These are phyloP conservation scores for Hygrophorus russula DNA, from an alignment of 768 basidiomycete species.

Conservation along the genomic window DNA sequence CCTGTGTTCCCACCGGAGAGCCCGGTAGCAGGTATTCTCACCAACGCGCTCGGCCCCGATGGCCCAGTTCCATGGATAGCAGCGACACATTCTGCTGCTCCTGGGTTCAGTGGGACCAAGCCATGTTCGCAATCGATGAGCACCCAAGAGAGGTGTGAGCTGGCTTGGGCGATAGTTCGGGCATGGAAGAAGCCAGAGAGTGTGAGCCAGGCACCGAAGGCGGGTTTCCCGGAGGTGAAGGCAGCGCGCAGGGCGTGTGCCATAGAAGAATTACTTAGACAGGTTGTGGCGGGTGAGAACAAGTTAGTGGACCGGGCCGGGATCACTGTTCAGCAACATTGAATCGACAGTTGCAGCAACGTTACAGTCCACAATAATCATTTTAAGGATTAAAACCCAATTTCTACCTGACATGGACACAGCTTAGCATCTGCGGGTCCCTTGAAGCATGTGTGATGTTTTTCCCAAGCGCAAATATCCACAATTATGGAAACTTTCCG, in stretches of 20 bases:
- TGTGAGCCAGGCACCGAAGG: constrained; percentile 60
- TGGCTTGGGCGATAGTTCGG: constrained; percentile 45
- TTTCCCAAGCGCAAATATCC: too few relatives aligned
- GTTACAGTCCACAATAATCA: too few relatives aligned
- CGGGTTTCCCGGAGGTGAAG: constrained; percentile 44
- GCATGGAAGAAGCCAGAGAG: constrained; percentile 48
- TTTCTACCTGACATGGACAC: too few relatives aligned
- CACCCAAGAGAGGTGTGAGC: constrained; percentile 49
- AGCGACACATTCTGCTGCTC: constrained; percentile 42
- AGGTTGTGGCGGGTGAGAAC: too few relatives aligned
- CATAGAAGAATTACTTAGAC: too few relatives aligned
- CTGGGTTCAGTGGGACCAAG: constrained; percentile 40
- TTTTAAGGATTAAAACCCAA: too few relatives aligned
- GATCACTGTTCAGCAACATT: too few relatives aligned
- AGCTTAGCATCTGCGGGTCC: too few relatives aligned
- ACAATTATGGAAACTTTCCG: too few relatives aligned
- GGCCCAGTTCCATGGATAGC: constrained; percentile 38
- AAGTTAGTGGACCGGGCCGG: too few relatives aligned
- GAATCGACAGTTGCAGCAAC: too few relatives aligned
- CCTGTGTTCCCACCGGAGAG: constrained; percentile 31
- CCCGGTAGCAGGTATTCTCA: constrained; percentile 50
- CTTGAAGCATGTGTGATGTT: too few relatives aligned
- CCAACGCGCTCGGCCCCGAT: constrained; percentile 39
- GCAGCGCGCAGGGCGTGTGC: constrained; percentile 40
- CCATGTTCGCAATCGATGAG: constrained; percentile 64